phyloP scores from a whole-genome alignment of 441 rosid species.

The Breynia disticha region DNA sequence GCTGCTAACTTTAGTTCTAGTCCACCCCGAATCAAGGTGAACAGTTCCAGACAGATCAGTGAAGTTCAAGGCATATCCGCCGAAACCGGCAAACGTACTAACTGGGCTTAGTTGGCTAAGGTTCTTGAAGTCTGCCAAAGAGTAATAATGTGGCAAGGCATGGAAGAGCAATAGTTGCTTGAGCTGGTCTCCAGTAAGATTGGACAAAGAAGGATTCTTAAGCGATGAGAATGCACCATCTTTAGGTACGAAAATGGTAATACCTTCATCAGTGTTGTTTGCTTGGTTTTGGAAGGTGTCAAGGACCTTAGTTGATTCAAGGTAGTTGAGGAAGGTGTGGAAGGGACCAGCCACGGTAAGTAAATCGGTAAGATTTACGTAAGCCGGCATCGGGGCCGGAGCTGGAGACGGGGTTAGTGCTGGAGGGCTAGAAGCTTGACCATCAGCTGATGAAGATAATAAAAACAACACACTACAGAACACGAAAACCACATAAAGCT shows the following conservation, averaged over 20 bases:
- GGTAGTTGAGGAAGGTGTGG: constrained; percentile 61
- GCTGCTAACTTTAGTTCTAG: constrained; percentile 63
- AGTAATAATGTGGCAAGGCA: constrained; percentile 63
- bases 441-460: constrained; percentile 28
- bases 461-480: constrained; percentile 27
- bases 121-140: constrained; percentile 71
- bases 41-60: constrained; percentile 62
- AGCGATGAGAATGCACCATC: constrained; percentile 65
- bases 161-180: constrained; percentile 75
- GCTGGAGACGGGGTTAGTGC: constrained; percentile 46
- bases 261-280: constrained; percentile 75
- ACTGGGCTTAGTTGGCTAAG: constrained; percentile 54
- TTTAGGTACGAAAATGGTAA: constrained; percentile 77
- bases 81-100: constrained; percentile 58
- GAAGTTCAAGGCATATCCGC: constrained; percentile 57
- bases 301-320: constrained; percentile 61
- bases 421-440: constrained; percentile 59
- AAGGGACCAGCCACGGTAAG: constrained; percentile 84
- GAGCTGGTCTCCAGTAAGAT: constrained; percentile 61
- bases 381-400: constrained; percentile 55
- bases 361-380: constrained; percentile 67
- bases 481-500: constrained; percentile 26
- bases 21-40: constrained; percentile 66
- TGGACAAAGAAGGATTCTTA: constrained; percentile 57
- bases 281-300: constrained; percentile 92